These are phyloP conservation scores for Botrytis hyacinthi DNA, from an alignment of 2,329 filamentous ascomycete genomes.

Conservation along the genomic window DNA sequence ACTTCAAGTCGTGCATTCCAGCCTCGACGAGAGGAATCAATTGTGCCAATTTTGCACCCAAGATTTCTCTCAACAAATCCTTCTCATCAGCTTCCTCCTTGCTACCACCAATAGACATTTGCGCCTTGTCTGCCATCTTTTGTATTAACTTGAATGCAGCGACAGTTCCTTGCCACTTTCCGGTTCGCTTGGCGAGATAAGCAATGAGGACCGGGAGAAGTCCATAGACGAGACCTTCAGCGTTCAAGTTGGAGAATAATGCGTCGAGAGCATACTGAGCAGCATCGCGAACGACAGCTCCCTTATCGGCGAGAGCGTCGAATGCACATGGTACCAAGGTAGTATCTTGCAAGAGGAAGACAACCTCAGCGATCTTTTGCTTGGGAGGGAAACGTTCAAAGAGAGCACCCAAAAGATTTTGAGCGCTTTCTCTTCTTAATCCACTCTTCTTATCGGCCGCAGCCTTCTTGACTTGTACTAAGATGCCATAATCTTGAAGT, in stretches of 20 bases:
- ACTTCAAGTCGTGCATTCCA: constrained; percentile 96
- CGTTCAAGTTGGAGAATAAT: constrained; percentile 73
- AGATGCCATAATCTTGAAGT: constrained; percentile 58
- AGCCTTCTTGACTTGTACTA: constrained; percentile 69
- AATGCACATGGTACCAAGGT: constrained; percentile 70
- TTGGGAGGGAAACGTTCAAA: constrained; percentile 84
- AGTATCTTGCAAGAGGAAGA: constrained; percentile 79
- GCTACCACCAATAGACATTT: constrained; percentile 73
- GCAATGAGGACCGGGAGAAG: constrained; percentile 72
- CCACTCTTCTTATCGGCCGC: constrained; percentile 93
- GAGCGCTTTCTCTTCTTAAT: constrained; percentile 79
- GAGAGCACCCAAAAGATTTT: constrained; percentile 90
- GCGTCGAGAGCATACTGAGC: constrained; percentile 93
- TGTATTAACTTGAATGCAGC: constrained; percentile 82
- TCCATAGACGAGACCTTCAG: constrained; percentile 80
- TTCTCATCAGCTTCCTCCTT: constrained; percentile 84
- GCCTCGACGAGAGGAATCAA: constrained; percentile 88
- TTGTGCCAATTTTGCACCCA: constrained; percentile 82
- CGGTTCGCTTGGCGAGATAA: constrained; percentile 80
- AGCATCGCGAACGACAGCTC: constrained; percentile 80
- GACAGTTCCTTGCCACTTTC: constrained; percentile 96
- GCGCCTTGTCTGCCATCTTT: constrained; percentile 92
- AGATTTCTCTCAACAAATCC: constrained; percentile 83
- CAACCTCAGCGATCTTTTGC: constrained; percentile 74
- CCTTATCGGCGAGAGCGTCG: constrained; percentile 88